phyloP scores from a whole-genome alignment of 305 asterid genomes.

The Solanum chacoense region DNA sequence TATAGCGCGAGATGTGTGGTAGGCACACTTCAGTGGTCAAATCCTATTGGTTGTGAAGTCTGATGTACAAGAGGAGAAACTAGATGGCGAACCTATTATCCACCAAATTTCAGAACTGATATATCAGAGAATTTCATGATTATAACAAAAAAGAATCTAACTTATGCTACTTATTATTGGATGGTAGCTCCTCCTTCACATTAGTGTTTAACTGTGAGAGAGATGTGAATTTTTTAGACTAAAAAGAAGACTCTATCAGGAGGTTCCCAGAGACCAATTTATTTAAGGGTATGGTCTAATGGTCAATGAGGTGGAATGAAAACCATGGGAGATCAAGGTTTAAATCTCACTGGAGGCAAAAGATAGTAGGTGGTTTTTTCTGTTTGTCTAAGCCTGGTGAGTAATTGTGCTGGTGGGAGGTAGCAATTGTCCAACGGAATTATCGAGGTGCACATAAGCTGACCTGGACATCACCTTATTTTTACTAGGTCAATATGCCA shows the following conservation, averaged over 20 bases:
- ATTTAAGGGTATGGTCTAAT: not conserved
- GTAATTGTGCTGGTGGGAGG: not conserved
- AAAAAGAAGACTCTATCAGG: not conserved
- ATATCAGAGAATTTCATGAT: not conserved
- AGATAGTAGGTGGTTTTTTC: not conserved
- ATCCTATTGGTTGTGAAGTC: not conserved
- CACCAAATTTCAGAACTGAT: not conserved
- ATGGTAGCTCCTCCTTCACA: not conserved
- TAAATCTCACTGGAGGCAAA: not conserved
- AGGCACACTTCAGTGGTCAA: not conserved
- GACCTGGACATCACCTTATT: not conserved
- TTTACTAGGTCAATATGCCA: not conserved
- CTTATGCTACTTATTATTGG: not conserved
- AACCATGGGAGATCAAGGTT: not conserved
- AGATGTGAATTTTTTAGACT: not conserved
- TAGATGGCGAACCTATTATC: not conserved
- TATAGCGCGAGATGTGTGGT: not conserved
- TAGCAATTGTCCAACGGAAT: not conserved
- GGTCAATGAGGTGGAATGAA: not conserved
- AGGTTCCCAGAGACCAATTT: not conserved
- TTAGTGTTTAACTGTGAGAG: not conserved
- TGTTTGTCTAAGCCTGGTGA: not conserved
- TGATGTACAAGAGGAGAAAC: not conserved
- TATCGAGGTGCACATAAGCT: not conserved
- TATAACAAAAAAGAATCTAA: not conserved